Conservation (phyloP, 2,329 filamentous ascomycete genomes). For the Nemania diffusa region DNA sequence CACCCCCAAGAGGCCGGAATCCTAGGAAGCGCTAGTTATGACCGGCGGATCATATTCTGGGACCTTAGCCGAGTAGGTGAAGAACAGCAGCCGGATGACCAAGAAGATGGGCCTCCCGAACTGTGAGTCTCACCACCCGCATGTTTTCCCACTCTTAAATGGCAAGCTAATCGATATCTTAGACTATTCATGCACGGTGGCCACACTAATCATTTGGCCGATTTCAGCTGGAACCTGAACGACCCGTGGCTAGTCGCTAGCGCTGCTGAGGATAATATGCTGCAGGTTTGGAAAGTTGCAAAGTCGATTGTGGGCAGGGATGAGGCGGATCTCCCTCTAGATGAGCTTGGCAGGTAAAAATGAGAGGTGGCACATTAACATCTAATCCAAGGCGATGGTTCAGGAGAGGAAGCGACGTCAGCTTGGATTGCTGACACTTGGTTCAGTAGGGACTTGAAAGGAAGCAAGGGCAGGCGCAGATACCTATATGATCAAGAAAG, state of each 20-base stretch:
- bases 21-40: conserved; percentile 90
- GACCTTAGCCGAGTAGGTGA: conserved; percentile 91
- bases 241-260: conserved; percentile 97
- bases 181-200: conserved; percentile 98
- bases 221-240: conserved; percentile 98
- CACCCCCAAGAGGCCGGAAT: conserved; percentile 91
- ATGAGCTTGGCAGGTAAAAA: conserved; percentile 75
- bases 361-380: conserved; percentile 14
- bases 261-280: conserved; percentile 94
- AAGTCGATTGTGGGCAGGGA: conserved; percentile 84
- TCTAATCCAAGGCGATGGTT: conserved; percentile 25
- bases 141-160: background rate
- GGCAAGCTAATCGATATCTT: conserved; percentile 29
- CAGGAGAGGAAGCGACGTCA: background rate
- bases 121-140: conserved; percentile 68
- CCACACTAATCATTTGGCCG: conserved; percentile 94
- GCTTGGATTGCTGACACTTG: conserved; percentile 20
- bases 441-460: conserved; percentile 27
- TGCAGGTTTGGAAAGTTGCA: conserved; percentile 93
- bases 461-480: conserved; percentile 31
- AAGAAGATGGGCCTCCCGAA: conserved; percentile 93
- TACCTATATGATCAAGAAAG: conserved; percentile 35
- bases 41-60: conserved; percentile 95
- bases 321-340: conserved; percentile 77
- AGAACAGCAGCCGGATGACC: conserved; percentile 94